Base-by-base conservation (phyloP, 2,329 filamentous ascomycete genomes). In the Aspergillus sp. region DNA sequence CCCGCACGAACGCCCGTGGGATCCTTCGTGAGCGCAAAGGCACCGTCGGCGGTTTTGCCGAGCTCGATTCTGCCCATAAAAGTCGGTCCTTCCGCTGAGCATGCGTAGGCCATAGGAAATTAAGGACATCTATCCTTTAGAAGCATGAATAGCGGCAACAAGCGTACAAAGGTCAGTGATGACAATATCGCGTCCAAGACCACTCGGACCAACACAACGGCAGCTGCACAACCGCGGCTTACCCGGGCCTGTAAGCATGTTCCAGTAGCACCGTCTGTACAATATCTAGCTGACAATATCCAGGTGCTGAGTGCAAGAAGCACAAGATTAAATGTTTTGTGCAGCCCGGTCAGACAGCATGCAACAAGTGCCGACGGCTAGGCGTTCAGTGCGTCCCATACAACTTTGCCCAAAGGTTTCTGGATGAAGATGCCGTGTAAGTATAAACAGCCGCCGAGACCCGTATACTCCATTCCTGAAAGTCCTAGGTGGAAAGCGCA, bases 291-390 rank as follows among this genome's bases (percentile, higher is more conserved):
- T 48, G 30, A 52, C 20, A 4, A 7, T 13, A 13, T 17, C n/a
- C 13, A 53, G 50, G 53, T 33, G 43, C 51, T 3, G 50, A 56
- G 32, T 56, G 53, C 26, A 53, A 53, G 40, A 50, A 42, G 9
- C 53, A 53, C 35, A 56, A 53, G 41, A 53, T 42, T 20, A 48
- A 51, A 48, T 53, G 50, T 41, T 42, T 42, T 14, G 45, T 49
- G 3, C 48, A 38, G 69, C 73, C 50, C 38, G 52, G 32, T 13
- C 30, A 51, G 6, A 45, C 47, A 36, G 36, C 49, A 36, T 51
- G 50, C 24, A 49, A 30, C 6, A 49, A 38, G 50, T 51, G 44
- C 26, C 11, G 49, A 11, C 44, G 24, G 3, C 32, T 47, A 10
- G 46, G 49, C 2, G n/a, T 56, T 2, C 32, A 54, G 26, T 54